Base-by-base conservation (phyloP, 192 early-diverging fungal species). In the Entomortierella lignicola region DNA sequence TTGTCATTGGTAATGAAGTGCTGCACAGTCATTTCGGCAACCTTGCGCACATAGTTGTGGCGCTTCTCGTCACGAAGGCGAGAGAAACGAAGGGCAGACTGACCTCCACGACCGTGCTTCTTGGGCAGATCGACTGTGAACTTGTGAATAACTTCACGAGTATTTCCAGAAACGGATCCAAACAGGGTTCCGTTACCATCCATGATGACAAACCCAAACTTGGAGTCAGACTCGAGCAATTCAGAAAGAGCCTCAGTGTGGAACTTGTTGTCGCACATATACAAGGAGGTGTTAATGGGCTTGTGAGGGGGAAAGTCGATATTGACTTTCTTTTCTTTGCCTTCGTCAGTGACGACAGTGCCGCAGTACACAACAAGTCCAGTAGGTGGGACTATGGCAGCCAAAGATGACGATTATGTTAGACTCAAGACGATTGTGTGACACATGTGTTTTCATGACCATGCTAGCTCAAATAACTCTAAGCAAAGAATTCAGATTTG, bases 21-120 rank as follows among this genome's bases (percentile, higher is more conserved):
- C 77, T 97, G 95, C 2, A 96, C 94, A n/a, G 97, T 94, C 51
- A 94, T 85, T 81, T 99, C 98, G 37, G 96, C 96, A 50, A 99
- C 94, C 86, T 99, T 99, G 63, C 98, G 92, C 64, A 99, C 92
- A 69, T 99, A 99, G 84, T 99, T 95, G 89, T 98, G 98, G 54
- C 98, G 94, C 86, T 96, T 97, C 84, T 99, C 98, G 67, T 96
- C 94, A 81, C 98, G 94, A 67, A 99, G 90, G 92, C 98, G 98
- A 6, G 96, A 93, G 81, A 99, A 99, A 94, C 98, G 96, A 82
- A 98, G 90, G 25, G 98, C 98, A 13, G 98, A 99, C 85, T 99
- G 98, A 92, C 98, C 98, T 89, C 98, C 98, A 88, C 98, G 94
- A 57, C 98, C 98, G 91, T 99, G 98, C 94, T 99, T 99, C 89